Conservation (phyloP, 805 yeast genomes). For the Yarrowia sp. region DNA sequence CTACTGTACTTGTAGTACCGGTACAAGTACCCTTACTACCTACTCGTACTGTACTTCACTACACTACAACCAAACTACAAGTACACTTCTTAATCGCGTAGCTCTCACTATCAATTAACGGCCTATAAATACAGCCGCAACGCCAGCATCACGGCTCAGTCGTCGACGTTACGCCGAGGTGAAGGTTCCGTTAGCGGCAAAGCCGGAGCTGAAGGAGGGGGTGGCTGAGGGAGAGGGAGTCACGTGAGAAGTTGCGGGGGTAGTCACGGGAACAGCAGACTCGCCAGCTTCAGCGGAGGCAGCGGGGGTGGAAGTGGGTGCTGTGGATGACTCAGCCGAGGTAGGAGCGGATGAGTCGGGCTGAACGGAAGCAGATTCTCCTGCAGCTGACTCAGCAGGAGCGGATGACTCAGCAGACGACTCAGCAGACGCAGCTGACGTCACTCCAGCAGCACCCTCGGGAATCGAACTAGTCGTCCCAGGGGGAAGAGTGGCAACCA, state of each 20-base stretch:
- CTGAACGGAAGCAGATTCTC: neutral
- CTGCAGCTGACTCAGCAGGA: neutral
- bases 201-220: neutral
- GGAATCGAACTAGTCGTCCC: constrained; percentile 11
- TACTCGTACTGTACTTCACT: too few species aligned
- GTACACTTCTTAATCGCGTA: too few species aligned
- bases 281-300: constrained; percentile 7
- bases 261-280: constrained; percentile 1
- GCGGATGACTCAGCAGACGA: neutral
- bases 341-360: too few species aligned
- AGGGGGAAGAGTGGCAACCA: constrained; percentile 20
- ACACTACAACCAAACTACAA: too few species aligned
- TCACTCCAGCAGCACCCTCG: neutral
- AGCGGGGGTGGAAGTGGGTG: too few species aligned
- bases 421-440: neutral
- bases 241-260: neutral
- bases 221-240: neutral
- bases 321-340: neutral
- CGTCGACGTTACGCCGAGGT: constrained; percentile 1
- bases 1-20: too few species aligned
- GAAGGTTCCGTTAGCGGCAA: constrained; percentile 26
- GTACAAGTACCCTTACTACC: too few species aligned
- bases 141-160: constrained; percentile 37
- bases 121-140: constrained; percentile 36
- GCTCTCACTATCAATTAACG: neutral